A percentile compares a stretch with the other conserved stretches of the same genome.
Evolutionary conservation across 164 flowering plant species (phyloP).

Genomic region (Buxus sempervirens): DNA sequence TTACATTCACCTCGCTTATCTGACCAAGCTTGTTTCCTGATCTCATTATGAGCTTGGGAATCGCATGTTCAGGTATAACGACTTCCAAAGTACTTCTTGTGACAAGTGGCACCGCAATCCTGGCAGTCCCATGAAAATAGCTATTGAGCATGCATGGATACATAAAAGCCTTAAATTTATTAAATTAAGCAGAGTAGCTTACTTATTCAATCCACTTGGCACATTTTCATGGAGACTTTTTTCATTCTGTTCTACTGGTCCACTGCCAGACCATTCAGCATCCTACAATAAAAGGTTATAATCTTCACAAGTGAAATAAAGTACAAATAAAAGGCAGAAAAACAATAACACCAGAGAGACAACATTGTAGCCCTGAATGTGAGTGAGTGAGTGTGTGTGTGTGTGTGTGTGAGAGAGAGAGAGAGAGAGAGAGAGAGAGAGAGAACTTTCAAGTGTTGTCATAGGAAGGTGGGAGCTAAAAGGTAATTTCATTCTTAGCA

Average conservation of each 20-base stretch:
- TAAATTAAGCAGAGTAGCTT: slow-evolving; percentile 1
- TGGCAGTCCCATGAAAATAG: slow-evolving; percentile 20
- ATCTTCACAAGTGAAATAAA: not conserved
- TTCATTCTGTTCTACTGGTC: slow-evolving; percentile 44
- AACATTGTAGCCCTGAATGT: too few species aligned
- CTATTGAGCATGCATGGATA: slow-evolving; percentile 1
- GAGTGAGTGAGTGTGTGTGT: too few species aligned
- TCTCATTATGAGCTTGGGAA: slow-evolving; percentile 66
- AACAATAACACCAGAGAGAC: not conserved
- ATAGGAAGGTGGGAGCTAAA: too few species aligned
- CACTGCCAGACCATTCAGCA: slow-evolving; percentile 36
- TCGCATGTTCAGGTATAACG: slow-evolving; percentile 77
- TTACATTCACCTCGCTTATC: slow-evolving; percentile 76
- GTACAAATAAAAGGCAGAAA: not conserved
- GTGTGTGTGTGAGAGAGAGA: too few species aligned
- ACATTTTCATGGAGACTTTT: slow-evolving; percentile 53
- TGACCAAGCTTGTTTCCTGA: slow-evolving; percentile 82
- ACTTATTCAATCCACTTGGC: slow-evolving; percentile 59
- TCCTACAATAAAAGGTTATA: slow-evolving; percentile 42
- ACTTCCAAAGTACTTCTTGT: slow-evolving; percentile 92
- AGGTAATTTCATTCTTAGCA: too few species aligned
- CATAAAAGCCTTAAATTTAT: not conserved
- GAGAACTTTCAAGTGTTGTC: not conserved
- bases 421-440: too few species aligned
- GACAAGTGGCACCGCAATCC: slow-evolving; percentile 65